A percentile compares a stretch with the other conserved stretches of the same genome.
These are phyloP conservation scores for Sherardia arvensis DNA, from an alignment of 257 asterid species.

Conservation along the genomic window DNA sequence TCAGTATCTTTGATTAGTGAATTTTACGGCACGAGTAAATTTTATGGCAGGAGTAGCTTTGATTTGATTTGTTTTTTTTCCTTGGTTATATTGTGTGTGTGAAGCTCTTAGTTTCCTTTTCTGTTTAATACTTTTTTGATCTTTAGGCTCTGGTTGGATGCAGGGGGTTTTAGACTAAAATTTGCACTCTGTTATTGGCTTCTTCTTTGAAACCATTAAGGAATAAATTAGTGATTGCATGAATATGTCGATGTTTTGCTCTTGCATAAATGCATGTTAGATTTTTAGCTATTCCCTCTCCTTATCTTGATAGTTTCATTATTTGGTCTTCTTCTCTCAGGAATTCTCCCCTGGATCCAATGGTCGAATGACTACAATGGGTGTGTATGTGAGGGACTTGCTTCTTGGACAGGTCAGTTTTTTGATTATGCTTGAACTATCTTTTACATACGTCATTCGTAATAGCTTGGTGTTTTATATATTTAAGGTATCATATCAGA, in stretches of 20 bases:
- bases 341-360: constrained; percentile 93
- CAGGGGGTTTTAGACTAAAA: not conserved
- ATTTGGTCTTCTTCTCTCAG: constrained; percentile 28
- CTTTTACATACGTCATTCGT: not conserved
- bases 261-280: not conserved
- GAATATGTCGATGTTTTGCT: not conserved
- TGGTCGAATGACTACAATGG: constrained; percentile 88
- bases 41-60: not conserved
- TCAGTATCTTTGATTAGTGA: too few relatives aligned
- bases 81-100: too few relatives aligned
- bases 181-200: not conserved
- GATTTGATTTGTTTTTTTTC: not conserved
- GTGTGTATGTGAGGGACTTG: constrained; percentile 83
- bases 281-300: not conserved
- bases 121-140: not conserved
- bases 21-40: too few relatives aligned
- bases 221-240: constrained; percentile 1
- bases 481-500: not conserved
- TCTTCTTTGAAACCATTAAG: not conserved
- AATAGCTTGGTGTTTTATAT: not conserved
- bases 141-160: not conserved
- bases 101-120: not conserved
- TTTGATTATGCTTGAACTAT: constrained; percentile 11
- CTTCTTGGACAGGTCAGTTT: constrained; percentile 91
- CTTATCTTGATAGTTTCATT: constrained; percentile 7